Evolutionary conservation across 2,329 filamentous ascomycete species (phyloP), one percentile per base, ranked within the genome.

Genomic region (Microcera coccophila): DNA sequence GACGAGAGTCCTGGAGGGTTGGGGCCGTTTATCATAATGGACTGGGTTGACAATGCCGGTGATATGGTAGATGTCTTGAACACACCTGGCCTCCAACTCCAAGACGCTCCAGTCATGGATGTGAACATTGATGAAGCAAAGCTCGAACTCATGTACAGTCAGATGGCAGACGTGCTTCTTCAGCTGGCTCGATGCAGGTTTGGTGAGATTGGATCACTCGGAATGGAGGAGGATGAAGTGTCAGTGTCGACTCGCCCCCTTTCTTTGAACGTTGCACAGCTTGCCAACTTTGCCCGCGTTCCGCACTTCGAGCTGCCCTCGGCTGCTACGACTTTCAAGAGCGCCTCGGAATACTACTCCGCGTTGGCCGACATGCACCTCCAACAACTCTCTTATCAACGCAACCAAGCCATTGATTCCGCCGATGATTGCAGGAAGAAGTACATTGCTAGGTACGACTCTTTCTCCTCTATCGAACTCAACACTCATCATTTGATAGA

Each of bases 81-180:
- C 44, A 24, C 55, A 68, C 9, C 55, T 57, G 20, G 58, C 57
- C 29, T 61, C 61, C 5, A 47, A 38, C 34, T 60, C 2, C 40
- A 52, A 0, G 47, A 69, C 1, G 54, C 58, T 10, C 62, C 54
- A 4, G 56, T 66, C 0, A 63, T 73, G 3, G 67, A 71, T 45
- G 71, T 65, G 66, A 68, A 72, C 51, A 66, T 64, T 41, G 48
- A 62, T 0, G 67, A 69, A 42, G 56, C 47, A 2, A 65, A n/a
- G n/a, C n/a, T 71, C 0, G 44, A 61, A 39, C 41, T 49, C 8
- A 42, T 69, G 1, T 73, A 72, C 47, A 39, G 55, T 2, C 60
- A 73, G 45, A 60, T 73, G 43, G 70, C 70, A 11, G 60, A 65
- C 20, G 66, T 71, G 28, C 20, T 72, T 12, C 57, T 74, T 4